phyloP scores from a whole-genome alignment of 2,329 filamentous ascomycete genomes.

The Dothideomycetes sp. region DNA sequence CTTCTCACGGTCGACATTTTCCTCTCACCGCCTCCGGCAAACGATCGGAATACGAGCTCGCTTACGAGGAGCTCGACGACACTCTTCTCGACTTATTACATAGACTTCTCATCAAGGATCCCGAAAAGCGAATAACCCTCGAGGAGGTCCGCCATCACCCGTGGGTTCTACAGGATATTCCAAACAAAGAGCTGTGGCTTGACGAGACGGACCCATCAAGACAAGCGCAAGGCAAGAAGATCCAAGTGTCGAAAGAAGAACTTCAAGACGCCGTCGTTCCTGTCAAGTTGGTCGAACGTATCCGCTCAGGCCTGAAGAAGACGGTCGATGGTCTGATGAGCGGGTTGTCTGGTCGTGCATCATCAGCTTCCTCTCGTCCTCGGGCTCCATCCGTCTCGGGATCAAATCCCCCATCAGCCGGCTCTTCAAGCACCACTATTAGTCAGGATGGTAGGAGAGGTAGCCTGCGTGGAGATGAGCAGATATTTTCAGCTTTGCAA shows the following conservation, averaged over 20 bases:
- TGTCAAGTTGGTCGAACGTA: constrained; percentile 74
- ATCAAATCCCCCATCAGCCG: constrained; percentile 16
- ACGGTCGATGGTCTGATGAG: constrained; percentile 38
- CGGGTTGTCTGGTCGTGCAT: constrained; percentile 13
- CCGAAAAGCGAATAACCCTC: constrained; percentile 75
- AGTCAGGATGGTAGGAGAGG: constrained; percentile 41
- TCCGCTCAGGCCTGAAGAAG: constrained; percentile 61
- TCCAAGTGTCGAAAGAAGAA: constrained; percentile 85
- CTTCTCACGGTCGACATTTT: constrained; percentile 34
- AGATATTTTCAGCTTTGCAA: constrained; percentile 39
- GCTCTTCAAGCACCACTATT: constrained; percentile 42
- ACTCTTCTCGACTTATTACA: constrained; percentile 67
- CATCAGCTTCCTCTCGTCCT: constrained; percentile 9
- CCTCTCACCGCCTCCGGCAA: constrained; percentile 47
- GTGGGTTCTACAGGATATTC: constrained; percentile 75
- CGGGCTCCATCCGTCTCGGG: constrained; percentile 8
- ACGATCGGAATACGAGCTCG: constrained; percentile 64
- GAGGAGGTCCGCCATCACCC: constrained; percentile 88
- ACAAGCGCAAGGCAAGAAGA: constrained; percentile 68
- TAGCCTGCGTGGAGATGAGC: constrained; percentile 49
- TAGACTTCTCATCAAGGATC: constrained; percentile 79
- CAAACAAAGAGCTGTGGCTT: constrained; percentile 71
- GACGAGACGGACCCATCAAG: constrained; percentile 82
- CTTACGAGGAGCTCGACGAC: constrained; percentile 78
- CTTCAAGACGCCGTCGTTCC: constrained; percentile 84